Evolutionary conservation across 441 rosid genomes (phyloP).

Genomic region (Euphorbia corollata): DNA sequence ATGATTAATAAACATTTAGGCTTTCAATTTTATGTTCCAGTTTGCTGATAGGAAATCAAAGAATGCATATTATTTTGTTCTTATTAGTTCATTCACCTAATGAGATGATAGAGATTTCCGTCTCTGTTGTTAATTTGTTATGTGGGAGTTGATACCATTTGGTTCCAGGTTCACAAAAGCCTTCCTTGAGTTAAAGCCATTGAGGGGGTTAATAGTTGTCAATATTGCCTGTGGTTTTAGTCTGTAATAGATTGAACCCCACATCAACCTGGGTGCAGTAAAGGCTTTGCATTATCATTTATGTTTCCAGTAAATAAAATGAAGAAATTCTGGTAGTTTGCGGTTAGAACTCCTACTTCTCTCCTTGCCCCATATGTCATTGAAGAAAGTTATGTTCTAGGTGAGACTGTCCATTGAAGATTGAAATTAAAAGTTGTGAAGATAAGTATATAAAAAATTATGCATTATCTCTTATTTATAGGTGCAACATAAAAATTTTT

Average conservation of each 20-base stretch:
- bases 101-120: not conserved
- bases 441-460: not conserved
- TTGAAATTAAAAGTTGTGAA: not conserved
- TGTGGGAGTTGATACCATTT: not conserved
- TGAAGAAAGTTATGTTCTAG: not conserved
- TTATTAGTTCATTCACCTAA: not conserved
- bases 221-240: not conserved
- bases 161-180: not conserved
- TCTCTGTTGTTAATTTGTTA: not conserved
- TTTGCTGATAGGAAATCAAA: not conserved
- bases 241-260: not conserved
- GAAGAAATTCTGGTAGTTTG: not conserved
- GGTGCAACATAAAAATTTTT: not conserved
- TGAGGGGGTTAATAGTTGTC: not conserved
- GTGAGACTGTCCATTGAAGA: not conserved
- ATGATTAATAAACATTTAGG: not conserved
- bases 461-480: not conserved
- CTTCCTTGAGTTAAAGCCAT: not conserved
- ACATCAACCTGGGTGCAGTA: not conserved
- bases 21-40: not conserved
- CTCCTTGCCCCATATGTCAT: not conserved
- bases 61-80: not conserved
- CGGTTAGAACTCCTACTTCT: not conserved
- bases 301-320: not conserved
- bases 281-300: slow-evolving; percentile 1